Evolutionary conservation across 2,329 filamentous ascomycete species (phyloP).

Genomic region (Ophiostoma fasciatum): DNA sequence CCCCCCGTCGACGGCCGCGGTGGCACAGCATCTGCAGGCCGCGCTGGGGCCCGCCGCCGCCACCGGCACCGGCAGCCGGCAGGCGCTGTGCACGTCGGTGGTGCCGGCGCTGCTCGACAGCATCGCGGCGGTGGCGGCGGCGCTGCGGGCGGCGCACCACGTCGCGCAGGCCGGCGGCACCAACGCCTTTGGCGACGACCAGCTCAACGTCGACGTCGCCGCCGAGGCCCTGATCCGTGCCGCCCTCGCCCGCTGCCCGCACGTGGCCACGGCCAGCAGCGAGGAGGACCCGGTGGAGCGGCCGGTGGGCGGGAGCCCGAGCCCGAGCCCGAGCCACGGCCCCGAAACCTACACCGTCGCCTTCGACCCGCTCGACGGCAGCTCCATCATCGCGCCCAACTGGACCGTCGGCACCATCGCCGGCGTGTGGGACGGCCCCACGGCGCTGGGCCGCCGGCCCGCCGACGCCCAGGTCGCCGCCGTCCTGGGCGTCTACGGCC

Average conservation of each 20-base stretch:
- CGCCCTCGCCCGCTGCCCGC: conserved; percentile 26
- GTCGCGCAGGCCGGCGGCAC: conserved; percentile 31
- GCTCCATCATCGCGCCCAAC: conserved; percentile 43
- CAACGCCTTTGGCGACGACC: conserved; percentile 39
- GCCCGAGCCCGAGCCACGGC: not conserved
- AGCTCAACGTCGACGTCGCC: conserved; percentile 23
- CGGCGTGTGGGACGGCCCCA: conserved; percentile 39
- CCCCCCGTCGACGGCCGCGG: no score
- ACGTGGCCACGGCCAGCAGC: conserved; percentile 37
- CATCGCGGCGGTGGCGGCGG: conserved; percentile 28
- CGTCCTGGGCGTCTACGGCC: conserved; percentile 38
- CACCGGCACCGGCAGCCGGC: no score
- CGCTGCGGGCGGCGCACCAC: conserved; percentile 28
- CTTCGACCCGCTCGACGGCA: conserved; percentile 50
- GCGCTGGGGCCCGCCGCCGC: not conserved
- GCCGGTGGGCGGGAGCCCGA: conserved; percentile 9
- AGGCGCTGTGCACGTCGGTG: conserved; percentile 30
- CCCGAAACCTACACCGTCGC: conserved; percentile 43
- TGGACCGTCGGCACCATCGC: conserved; percentile 46
- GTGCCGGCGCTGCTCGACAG: conserved; percentile 32
- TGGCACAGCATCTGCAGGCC: no score
- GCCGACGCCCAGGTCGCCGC: conserved; percentile 29
- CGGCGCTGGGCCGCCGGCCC: conserved; percentile 27
- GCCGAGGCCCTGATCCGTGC: conserved; percentile 33
- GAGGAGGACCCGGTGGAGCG: conserved; percentile 45